Base-by-base conservation (phyloP, 2,329 filamentous ascomycete species). In the Cercospora citrullina region DNA sequence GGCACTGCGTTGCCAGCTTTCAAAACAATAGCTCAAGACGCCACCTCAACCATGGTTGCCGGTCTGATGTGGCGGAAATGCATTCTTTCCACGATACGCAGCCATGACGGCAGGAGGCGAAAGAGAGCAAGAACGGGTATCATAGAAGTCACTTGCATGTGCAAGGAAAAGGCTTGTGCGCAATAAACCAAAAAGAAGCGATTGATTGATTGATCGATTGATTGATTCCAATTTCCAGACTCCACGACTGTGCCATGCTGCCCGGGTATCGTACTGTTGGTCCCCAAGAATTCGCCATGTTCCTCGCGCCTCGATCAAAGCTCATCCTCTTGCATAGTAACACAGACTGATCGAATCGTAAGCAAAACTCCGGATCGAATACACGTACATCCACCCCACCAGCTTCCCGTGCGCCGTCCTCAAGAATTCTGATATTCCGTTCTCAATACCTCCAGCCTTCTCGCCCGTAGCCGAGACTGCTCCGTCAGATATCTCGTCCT, bases 391-490 rank as follows among this genome's bases (percentile, higher is more conserved):
- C 21, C 36, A 39, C 45, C 5, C 21, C 45, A 14, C 21, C 18
- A 23, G 45, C 21, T 23, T 26, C 21, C 21, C 45, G 5, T 51
- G 21, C 45, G 18, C 12, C 21, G 14, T 7, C 33, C 33, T 39
- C 33, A 39, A 36, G 33, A 36, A 51, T 51, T 51, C 45, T 23
- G 42, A 30, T 12, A 18, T 48, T 48, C 36, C 18, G 18, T 48
- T 23, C 30, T 26, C 60, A 62, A 48, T 5, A 14, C 60, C 36
- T 62, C 60, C 39, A 62, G 45, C 39, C 60, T 33, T 18, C 60
- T 45, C 30, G 60, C 60, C 7, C 39, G 23, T 18, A 62, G 21
- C n/a, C 60, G 60, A 14, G 60, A 26, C 60, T 62, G 60, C 21
- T 62, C 60, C n/a, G 42, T 62, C 33, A 62, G 26, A 21, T 62